Conservation (phyloP, 257 asterid species). For the Haberlea rhodopensis region DNA sequence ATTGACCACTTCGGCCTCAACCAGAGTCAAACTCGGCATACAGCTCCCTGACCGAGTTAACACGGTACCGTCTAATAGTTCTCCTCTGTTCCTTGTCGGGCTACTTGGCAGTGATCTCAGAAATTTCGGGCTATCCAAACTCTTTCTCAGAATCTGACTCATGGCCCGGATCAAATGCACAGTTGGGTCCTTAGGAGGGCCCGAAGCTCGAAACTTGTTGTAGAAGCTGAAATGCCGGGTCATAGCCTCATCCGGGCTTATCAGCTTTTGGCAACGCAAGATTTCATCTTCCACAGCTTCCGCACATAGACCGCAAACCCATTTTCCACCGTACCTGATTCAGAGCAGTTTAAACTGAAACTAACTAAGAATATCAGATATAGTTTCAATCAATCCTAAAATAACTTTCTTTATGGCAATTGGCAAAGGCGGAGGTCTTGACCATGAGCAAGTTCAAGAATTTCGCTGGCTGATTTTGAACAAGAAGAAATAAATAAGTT, state of each 20-base stretch:
- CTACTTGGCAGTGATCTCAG: conserved; percentile 65
- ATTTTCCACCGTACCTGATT: conserved; percentile 72
- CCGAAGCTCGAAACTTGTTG: conserved; percentile 50
- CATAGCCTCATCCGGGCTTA: conserved; percentile 66
- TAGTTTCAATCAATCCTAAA: not conserved
- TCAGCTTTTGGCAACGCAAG: conserved; percentile 51
- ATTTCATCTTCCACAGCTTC: conserved; percentile 86
- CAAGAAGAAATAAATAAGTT: not conserved
- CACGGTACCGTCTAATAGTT: conserved; percentile 24
- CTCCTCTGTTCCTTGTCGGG: conserved; percentile 41
- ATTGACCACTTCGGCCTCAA: conserved; percentile 28
- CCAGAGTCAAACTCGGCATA: conserved; percentile 53
- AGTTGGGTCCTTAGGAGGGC: conserved; percentile 51
- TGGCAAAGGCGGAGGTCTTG: no score
- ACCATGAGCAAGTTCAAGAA: not conserved
- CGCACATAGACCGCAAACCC: conserved; percentile 94
- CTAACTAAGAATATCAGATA: not conserved
- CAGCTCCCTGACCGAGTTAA: conserved; percentile 69
- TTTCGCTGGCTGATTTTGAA: not conserved
- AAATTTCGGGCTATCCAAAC: conserved; percentile 55
- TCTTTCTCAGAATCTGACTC: conserved; percentile 51
- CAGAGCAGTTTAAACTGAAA: not conserved
- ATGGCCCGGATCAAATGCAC: conserved; percentile 55
- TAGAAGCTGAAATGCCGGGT: conserved; percentile 65
- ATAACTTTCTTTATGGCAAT: no score